Percentiles rank a stretch among this genome's conserved stretches.
Conservation (phyloP, 257 asterid species). For the Haberlea rhodopensis region DNA sequence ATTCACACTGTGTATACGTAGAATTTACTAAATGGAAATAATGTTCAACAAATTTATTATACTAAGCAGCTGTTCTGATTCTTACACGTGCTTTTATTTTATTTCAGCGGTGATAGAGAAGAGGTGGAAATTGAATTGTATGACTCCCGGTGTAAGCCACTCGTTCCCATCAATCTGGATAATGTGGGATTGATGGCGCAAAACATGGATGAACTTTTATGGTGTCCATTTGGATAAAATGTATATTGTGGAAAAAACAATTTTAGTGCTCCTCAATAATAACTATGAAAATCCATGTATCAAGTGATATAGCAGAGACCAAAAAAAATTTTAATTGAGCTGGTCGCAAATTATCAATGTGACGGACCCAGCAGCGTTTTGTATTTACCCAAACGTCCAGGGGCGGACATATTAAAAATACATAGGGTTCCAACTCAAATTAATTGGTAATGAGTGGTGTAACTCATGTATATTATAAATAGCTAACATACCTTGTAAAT, state of each 20-base stretch:
- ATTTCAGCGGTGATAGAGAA: too few species aligned
- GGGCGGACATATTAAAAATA: too few species aligned
- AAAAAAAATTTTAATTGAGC: not conserved
- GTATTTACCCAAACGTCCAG: too few species aligned
- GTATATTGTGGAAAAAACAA: not conserved
- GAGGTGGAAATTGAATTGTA: conserved; percentile 17
- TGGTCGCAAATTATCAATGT: not conserved
- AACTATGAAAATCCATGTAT: too few species aligned
- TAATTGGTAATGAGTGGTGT: too few species aligned
- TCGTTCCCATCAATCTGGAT: conserved; percentile 45
- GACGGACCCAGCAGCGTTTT: not conserved
- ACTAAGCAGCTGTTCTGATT: too few species aligned
- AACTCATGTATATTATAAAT: too few species aligned
- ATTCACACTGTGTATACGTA: conserved; percentile 13
- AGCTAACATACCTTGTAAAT: too few species aligned
- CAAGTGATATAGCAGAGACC: not conserved
- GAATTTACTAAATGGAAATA: not conserved
- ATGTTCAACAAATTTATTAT: not conserved
- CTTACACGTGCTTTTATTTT: not conserved
- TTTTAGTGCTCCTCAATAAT: too few species aligned
- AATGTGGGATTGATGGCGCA: conserved; percentile 41
- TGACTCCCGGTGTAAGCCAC: conserved; percentile 38
- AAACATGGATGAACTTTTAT: conserved; percentile 46
- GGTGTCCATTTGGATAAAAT: conserved; percentile 38
- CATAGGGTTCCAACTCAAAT: too few species aligned